phyloP scores from a whole-genome alignment of 2,329 filamentous ascomycete species.

The Septoria petroselini region DNA sequence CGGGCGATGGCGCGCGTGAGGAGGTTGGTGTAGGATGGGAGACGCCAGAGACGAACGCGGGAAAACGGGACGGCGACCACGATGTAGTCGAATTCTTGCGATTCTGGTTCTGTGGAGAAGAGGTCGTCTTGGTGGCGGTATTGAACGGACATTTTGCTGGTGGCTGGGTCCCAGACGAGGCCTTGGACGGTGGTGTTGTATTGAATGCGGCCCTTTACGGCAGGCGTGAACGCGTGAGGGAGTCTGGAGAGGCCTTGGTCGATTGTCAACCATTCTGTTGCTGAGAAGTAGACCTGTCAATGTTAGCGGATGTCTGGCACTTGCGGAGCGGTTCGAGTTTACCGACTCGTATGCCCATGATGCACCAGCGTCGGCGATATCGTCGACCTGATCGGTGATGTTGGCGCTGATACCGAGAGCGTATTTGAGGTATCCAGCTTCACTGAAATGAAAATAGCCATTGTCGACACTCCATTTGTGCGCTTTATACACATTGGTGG shows the following conservation, averaged over 20 bases:
- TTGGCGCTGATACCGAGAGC: slow-evolving; percentile 54
- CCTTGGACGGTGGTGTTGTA: slow-evolving; percentile 58
- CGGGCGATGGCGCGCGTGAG: slow-evolving; percentile 48
- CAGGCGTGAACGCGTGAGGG: slow-evolving; percentile 60
- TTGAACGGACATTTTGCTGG: slow-evolving; percentile 56
- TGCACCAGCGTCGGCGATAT: slow-evolving; percentile 48
- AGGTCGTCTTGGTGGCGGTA: slow-evolving; percentile 52
- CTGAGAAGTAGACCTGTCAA: slow-evolving; percentile 53
- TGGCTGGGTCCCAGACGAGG: slow-evolving; percentile 52
- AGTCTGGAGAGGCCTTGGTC: slow-evolving; percentile 60
- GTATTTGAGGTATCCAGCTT: slow-evolving; percentile 61
- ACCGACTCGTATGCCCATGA: slow-evolving; percentile 53
- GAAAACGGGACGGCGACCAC: slow-evolving; percentile 65
- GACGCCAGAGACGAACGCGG: slow-evolving; percentile 60
- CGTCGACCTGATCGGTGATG: slow-evolving; percentile 54
- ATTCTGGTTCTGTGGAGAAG: slow-evolving; percentile 44
- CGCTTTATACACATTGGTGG: slow-evolving; percentile 50
- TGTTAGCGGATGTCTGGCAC: too few relatives aligned
- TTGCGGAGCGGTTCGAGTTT: too few relatives aligned
- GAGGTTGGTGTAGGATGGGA: slow-evolving; percentile 54
- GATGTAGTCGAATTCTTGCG: slow-evolving; percentile 61
- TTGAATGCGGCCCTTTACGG: slow-evolving; percentile 56
- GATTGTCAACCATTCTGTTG: slow-evolving; percentile 62
- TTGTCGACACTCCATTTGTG: slow-evolving; percentile 54
- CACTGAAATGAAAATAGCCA: slow-evolving; percentile 63